phyloP scores from a whole-genome alignment of 2,329 filamentous ascomycete genomes.

The Neonectria magnoliae region DNA sequence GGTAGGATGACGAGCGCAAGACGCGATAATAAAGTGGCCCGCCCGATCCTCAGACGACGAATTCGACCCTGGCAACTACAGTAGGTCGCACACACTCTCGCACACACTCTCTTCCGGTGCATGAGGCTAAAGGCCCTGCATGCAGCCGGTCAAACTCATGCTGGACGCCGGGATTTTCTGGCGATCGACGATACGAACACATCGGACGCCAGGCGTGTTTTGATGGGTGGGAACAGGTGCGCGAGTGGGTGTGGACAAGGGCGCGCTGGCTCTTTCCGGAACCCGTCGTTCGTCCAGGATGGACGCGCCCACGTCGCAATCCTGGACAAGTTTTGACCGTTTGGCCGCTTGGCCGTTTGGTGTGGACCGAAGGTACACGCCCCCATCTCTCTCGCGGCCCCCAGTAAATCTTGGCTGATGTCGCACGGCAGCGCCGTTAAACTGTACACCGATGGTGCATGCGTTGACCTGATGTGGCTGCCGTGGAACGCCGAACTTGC shows the following conservation, averaged over 20 bases:
- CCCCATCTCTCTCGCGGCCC: background rate
- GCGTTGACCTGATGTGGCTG: slow-evolving; percentile 33
- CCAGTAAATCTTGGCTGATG: slow-evolving; percentile 14
- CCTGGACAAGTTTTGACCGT: background rate
- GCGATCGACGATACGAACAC: slow-evolving; percentile 37
- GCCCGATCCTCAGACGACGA: background rate
- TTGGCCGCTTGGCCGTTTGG: background rate
- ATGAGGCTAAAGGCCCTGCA: slow-evolving; percentile 15
- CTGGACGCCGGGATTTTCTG: slow-evolving; percentile 23
- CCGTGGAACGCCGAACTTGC: slow-evolving; percentile 28
- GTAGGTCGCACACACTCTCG: background rate
- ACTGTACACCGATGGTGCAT: slow-evolving; percentile 33
- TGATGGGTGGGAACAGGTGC: background rate
- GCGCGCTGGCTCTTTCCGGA: slow-evolving; percentile 7
- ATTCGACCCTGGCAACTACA: background rate
- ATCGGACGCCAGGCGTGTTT: background rate
- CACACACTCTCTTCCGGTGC: background rate
- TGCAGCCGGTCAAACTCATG: slow-evolving; percentile 41
- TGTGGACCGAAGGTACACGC: slow-evolving; percentile 15
- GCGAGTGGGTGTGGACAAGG: background rate
- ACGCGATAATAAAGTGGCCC: slow-evolving; percentile 3
- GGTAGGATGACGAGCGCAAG: background rate
- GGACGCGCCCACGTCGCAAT: slow-evolving; percentile 2
- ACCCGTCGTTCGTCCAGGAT: slow-evolving; percentile 18
- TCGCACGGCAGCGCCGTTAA: slow-evolving; percentile 39